Evolutionary conservation across 345 rosid species (phyloP).

Genomic region (Eucalyptus polybractea): DNA sequence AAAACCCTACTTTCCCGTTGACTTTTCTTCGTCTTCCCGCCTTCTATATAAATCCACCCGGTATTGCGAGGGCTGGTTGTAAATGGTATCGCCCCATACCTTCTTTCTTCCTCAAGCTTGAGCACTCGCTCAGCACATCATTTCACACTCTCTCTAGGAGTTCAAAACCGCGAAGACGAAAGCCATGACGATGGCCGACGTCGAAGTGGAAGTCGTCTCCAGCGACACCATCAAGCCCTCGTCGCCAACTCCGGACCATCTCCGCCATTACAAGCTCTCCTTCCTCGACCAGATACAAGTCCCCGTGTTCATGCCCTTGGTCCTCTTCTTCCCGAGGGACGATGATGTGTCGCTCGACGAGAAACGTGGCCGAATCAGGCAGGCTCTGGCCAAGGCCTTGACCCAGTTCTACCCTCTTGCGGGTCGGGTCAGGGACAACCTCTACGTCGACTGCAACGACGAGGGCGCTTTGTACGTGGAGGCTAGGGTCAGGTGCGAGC

Average conservation of each 20-base stretch:
- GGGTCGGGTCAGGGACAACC: slow-evolving; percentile 1
- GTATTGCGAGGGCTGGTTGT: background rate
- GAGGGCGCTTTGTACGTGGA: slow-evolving; percentile 1
- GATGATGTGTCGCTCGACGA: background rate
- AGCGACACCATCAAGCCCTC: slow-evolving; percentile 12
- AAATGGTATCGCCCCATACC: background rate
- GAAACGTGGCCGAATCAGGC: background rate
- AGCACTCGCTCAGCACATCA: background rate
- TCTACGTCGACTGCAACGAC: slow-evolving; percentile 6
- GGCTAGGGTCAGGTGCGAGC: background rate
- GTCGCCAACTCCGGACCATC: slow-evolving; percentile 5
- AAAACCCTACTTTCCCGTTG: background rate
- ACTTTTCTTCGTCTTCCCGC: background rate
- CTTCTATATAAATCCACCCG: background rate
- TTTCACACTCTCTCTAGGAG: background rate
- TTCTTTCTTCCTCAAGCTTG: background rate
- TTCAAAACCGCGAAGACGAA: background rate
- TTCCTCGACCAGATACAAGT: slow-evolving; percentile 10
- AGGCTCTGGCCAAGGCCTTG: slow-evolving; percentile 1
- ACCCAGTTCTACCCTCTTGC: slow-evolving; percentile 4
- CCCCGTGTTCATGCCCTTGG: slow-evolving; percentile 7
- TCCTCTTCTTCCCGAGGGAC: slow-evolving; percentile 3
- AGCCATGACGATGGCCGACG: background rate
- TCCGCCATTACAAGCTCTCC: background rate
- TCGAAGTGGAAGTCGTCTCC: background rate